phyloP scores from a whole-genome alignment of 1,139 yeast genomes.

The Sugiyamaella xylanicola region DNA sequence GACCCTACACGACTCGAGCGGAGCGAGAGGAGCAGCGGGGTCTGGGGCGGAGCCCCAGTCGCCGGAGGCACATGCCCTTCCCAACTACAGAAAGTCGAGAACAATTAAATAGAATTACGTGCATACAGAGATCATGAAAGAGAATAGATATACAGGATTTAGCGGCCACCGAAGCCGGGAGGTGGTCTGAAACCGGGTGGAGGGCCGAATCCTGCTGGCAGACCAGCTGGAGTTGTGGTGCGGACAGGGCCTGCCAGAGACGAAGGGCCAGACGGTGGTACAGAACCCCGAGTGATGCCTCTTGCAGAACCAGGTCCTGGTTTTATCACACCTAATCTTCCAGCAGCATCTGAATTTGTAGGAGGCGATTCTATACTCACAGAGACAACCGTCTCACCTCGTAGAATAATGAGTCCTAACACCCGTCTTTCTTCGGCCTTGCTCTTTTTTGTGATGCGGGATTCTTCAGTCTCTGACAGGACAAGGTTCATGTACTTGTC shows the following conservation, averaged over 20 bases:
- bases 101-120: neutral
- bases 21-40: too few species aligned
- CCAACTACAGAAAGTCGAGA: neutral
- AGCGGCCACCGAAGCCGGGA: slow-evolving; percentile 24
- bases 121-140: slow-evolving; percentile 4
- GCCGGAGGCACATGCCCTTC: neutral
- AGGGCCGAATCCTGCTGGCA: slow-evolving; percentile 36
- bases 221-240: slow-evolving; percentile 30
- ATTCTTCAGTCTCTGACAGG: slow-evolving; percentile 81
- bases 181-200: slow-evolving; percentile 37
- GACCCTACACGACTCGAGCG: too few species aligned
- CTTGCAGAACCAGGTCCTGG: slow-evolving; percentile 52
- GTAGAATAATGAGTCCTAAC: slow-evolving; percentile 75
- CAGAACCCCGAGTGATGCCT: slow-evolving; percentile 41
- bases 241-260: slow-evolving; percentile 40
- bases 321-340: slow-evolving; percentile 46
- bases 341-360: slow-evolving; percentile 48
- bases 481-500: slow-evolving; percentile 90
- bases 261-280: slow-evolving; percentile 24
- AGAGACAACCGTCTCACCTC: slow-evolving; percentile 90
- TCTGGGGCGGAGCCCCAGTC: too few species aligned
- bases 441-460: slow-evolving; percentile 65
- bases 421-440: slow-evolving; percentile 53
- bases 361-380: slow-evolving; percentile 83
- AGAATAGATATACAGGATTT: neutral